These are phyloP conservation scores for Heritiera littoralis DNA, from an alignment of 345 rosid genomes.

Conservation along the genomic window DNA sequence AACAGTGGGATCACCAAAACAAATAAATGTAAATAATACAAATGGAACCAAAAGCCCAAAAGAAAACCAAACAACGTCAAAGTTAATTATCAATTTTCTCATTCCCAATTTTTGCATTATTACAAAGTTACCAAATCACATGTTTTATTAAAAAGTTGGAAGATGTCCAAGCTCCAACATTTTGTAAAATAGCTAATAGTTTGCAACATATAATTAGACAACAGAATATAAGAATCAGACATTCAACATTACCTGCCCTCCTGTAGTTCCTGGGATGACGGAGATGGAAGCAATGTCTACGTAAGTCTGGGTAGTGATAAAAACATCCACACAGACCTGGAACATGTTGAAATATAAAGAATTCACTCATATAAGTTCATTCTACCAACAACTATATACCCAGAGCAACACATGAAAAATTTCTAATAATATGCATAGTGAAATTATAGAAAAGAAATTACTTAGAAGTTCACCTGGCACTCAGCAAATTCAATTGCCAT, in stretches of 20 bases:
- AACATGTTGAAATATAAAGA: conserved; percentile 24
- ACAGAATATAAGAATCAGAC: background rate
- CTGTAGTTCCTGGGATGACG: conserved; percentile 85
- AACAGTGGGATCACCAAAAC: background rate
- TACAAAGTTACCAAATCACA: background rate
- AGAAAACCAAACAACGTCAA: background rate
- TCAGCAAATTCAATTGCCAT: conserved; percentile 99
- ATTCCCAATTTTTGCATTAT: background rate
- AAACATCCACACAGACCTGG: conserved; percentile 95
- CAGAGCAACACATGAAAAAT: background rate
- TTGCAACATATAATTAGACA: background rate
- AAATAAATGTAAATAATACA: background rate
- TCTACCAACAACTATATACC: background rate
- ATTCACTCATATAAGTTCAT: conserved; percentile 20
- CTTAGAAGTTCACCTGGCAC: conserved; percentile 62
- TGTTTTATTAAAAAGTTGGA: background rate
- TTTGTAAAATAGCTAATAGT: background rate
- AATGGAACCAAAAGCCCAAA: background rate
- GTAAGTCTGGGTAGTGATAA: conserved; percentile 80
- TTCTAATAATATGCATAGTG: background rate
- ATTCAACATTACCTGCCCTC: conserved; percentile 72
- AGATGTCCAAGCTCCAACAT: conserved; percentile 9
- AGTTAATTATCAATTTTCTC: background rate
- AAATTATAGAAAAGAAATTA: conserved; percentile 7
- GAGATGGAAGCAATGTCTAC: conserved; percentile 88